Conservation (phyloP, 371 early-diverging fungal species). For the Dichotomocladium elegans region DNA sequence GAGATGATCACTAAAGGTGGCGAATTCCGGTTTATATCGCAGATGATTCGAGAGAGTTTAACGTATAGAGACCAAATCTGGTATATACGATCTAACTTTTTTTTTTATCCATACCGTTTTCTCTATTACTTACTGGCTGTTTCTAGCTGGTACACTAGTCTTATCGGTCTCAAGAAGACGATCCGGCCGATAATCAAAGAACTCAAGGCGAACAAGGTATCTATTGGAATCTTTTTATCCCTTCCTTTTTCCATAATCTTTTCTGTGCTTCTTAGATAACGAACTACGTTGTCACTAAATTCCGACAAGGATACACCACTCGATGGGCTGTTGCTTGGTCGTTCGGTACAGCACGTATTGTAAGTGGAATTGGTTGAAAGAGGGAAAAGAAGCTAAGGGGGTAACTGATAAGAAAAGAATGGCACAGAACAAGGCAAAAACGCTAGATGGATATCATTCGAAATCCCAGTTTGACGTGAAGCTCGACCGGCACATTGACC, state of each 20-base stretch:
- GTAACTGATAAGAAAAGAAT: too few relatives aligned
- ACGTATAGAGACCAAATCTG: constrained; percentile 21
- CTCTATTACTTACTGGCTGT: neutral
- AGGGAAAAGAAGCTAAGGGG: too few relatives aligned
- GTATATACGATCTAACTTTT: constrained; percentile 12
- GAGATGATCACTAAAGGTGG: constrained; percentile 73
- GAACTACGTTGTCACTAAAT: constrained; percentile 47
- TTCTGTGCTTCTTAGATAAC: constrained; percentile 15
- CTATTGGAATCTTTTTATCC: neutral
- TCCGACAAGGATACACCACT: constrained; percentile 54
- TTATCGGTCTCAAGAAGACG: constrained; percentile 56
- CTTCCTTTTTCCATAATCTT: neutral
- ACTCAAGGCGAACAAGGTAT: constrained; percentile 30
- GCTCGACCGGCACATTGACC: constrained; percentile 4
- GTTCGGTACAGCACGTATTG: constrained; percentile 34
- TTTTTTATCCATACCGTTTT: neutral
- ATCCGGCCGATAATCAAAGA: constrained; percentile 31
- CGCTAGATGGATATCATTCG: constrained; percentile 24
- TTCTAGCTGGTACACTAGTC: constrained; percentile 60
- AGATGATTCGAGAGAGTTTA: constrained; percentile 58
- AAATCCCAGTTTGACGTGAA: constrained; percentile 22
- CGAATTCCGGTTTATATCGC: constrained; percentile 54
- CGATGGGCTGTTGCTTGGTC: constrained; percentile 72
- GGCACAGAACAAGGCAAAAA: constrained; percentile 10
- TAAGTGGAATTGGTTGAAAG: constrained; percentile 7